These are phyloP conservation scores for Clonostachys solani DNA, from an alignment of 2,329 filamentous ascomycete species.

Conservation along the genomic window DNA sequence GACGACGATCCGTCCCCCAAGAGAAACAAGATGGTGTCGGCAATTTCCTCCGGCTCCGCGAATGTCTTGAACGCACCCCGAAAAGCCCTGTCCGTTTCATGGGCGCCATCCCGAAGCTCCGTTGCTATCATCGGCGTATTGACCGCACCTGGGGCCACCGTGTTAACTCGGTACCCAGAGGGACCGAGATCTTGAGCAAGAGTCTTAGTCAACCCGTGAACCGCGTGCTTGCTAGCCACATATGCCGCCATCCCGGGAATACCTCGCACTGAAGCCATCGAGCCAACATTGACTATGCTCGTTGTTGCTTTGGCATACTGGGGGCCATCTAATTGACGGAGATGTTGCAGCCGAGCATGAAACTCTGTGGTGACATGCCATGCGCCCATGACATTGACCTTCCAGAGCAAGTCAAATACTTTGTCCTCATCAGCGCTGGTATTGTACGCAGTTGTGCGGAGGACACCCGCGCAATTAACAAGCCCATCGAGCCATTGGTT, in stretches of 20 bases:
- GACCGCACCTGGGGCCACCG: not conserved
- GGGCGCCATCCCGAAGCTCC: no score
- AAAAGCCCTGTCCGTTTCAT: no score
- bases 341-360: not conserved
- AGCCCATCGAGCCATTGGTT: conserved; percentile 2
- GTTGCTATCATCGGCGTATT: no score
- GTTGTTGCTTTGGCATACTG: not conserved
- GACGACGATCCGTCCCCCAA: not conserved
- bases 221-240: conserved; percentile 15
- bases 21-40: not conserved
- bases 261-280: conserved; percentile 30
- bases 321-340: not conserved
- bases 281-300: conserved; percentile 40
- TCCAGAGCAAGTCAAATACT: conserved; percentile 10
- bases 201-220: conserved; percentile 14
- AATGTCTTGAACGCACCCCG: no score
- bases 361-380: not conserved
- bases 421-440: conserved; percentile 2
- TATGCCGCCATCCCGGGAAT: conserved; percentile 15
- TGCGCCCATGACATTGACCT: conserved; percentile 43
- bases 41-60: not conserved
- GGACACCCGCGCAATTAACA: conserved; percentile 3
- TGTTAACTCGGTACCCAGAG: not conserved
- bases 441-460: not conserved
- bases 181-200: not conserved